A percentile compares a stretch with the other conserved stretches of the same genome.
These are phyloP conservation scores for Meredithiella fracta DNA, from an alignment of 2,329 filamentous ascomycete genomes.

Conservation along the genomic window DNA sequence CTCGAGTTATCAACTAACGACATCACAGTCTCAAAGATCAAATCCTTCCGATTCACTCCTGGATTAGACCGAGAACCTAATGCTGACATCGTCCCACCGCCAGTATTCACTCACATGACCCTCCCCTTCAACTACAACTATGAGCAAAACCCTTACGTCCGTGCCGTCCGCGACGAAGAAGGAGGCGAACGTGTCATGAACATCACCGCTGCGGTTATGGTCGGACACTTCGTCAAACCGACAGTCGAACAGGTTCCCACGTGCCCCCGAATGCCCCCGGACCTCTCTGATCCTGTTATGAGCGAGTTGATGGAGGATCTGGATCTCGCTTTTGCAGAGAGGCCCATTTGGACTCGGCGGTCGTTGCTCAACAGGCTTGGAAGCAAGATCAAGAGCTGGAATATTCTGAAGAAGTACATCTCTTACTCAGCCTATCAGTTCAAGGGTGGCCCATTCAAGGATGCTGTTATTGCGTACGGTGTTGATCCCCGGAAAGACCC, in stretches of 20 bases:
- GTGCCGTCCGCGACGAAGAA: constrained; percentile 39
- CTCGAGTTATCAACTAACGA: constrained; percentile 14
- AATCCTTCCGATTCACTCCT: constrained; percentile 49
- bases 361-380: constrained; percentile 59
- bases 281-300: constrained; percentile 43
- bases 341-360: constrained; percentile 77
- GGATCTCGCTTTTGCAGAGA: constrained; percentile 46
- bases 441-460: constrained; percentile 78
- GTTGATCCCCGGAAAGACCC: constrained; percentile 68
- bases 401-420: constrained; percentile 54
- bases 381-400: constrained; percentile 33
- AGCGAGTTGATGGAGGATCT: constrained; percentile 49
- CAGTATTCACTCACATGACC: constrained; percentile 57
- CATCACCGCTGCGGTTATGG: constrained; percentile 40
- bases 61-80: constrained; percentile 41
- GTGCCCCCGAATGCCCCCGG: constrained; percentile 44
- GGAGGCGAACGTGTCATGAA: constrained; percentile 38
- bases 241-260: constrained; percentile 44
- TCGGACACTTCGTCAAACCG: constrained; percentile 42
- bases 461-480: constrained; percentile 71
- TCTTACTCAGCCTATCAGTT: constrained; percentile 86
- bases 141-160: constrained; percentile 69
- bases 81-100: constrained; percentile 62
- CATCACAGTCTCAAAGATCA: constrained; percentile 31
- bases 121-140: constrained; percentile 68